Base-by-base conservation (phyloP, 148 eudicot species). In the Talinum fruticosum region DNA sequence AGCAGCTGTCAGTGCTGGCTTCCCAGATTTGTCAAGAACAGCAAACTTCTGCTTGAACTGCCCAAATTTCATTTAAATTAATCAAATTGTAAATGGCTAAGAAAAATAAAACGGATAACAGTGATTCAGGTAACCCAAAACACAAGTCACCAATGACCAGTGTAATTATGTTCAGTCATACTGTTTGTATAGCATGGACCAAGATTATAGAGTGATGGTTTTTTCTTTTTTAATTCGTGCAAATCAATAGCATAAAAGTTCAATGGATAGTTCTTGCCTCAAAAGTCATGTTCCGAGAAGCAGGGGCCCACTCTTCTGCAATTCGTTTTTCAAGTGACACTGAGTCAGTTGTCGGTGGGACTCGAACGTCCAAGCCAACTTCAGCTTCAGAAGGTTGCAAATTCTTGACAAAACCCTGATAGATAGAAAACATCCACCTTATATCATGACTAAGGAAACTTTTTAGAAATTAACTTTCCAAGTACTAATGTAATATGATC, bases 351-450 rank as follows among this genome's bases (percentile, higher is more conserved):
- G 90, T 93, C 71, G 97, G 97, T 68, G 99, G 99, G 49, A 93
- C 89, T 74, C 99, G 87, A 33, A 96, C 85, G 82, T 96, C 99
- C 80, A 96, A 91, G 67, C 97, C 99, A 71, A 94, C 97, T 83
- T 90, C 86, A 61, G 97, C 94, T 88, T 96, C 99, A 69, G 99
- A 96, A 75, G 97, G 99, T 85, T 96, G 97, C 90, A 96, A 83
- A 84, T 96, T 96, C 99, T 93, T 96, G 67, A 96, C 97, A 73
- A 88, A 96, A 38, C 99, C 99, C 99, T 96, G 83, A 71, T 47
- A 44, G 54, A 78, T 70, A 81, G 24, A 73, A 82, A 69, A 10
- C 37, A 32, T n/a, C n/a, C n/a, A n/a, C n/a, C n/a, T n/a, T n/a
- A n/a, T n/a, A n/a, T n/a, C n/a, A n/a, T n/a, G n/a, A n/a, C n/a